Conservation (phyloP, 129 eudicot species). For the sunflower (Helianthus annuus) region DNA sequence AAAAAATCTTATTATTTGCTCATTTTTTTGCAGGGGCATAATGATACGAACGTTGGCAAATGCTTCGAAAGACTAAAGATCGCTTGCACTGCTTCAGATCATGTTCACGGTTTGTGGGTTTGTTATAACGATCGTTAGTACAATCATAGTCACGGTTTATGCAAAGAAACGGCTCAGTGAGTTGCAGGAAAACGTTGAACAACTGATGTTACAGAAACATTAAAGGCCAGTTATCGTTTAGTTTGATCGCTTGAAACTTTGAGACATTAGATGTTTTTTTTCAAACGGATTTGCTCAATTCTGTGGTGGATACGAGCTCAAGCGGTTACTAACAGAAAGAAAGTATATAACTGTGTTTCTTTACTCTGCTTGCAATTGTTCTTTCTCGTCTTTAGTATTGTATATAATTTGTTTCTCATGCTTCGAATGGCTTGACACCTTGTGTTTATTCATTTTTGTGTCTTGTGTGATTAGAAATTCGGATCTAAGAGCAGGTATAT, state of each 20-base stretch:
- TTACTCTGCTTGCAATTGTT: background rate
- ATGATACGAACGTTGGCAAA: constrained; percentile 60
- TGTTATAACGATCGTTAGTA: constrained; percentile 38
- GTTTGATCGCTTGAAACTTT: background rate
- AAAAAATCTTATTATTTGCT: background rate
- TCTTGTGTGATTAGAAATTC: background rate
- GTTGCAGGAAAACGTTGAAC: constrained; percentile 47
- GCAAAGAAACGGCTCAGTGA: constrained; percentile 56
- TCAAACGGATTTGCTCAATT: no score
- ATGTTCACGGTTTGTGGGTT: constrained; percentile 49
- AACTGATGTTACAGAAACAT: constrained; percentile 28
- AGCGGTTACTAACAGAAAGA: constrained; percentile 17
- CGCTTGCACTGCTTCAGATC: constrained; percentile 46
- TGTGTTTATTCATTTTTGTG: background rate
- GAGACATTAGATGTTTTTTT: background rate
- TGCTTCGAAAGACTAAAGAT: constrained; percentile 47
- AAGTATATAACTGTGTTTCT: background rate
- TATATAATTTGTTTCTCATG: constrained; percentile 19
- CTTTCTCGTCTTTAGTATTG: background rate
- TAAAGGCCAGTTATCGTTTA: background rate
- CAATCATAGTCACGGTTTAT: constrained; percentile 47
- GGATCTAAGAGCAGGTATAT: no score
- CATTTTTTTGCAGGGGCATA: constrained; percentile 47
- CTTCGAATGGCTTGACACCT: constrained; percentile 5
- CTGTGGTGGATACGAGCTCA: background rate